Base-by-base conservation (phyloP, 352 stramenopile species). In the Pythium sp. region DNA sequence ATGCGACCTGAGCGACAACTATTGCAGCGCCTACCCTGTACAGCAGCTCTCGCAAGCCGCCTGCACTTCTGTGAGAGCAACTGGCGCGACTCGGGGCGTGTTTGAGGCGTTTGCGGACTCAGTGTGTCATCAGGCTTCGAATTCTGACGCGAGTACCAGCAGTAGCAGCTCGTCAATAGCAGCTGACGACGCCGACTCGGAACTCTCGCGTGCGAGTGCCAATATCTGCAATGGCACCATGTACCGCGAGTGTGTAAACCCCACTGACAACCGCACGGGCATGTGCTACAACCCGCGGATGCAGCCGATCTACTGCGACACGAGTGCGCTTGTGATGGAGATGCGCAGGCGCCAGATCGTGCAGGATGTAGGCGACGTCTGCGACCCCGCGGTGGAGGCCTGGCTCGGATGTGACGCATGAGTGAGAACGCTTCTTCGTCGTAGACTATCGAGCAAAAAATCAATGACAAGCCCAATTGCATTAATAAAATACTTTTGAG, bases 201-300 rank as follows among this genome's bases (percentile, higher is more conserved):
- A 56, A 9, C 62, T 70, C 6, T 73, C 73, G 1, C 32, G 30
- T 7, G 61, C n/a, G 9, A 69, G 60, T 22, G 74, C 79, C 64
- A 56, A 66, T 8, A 59, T 72, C 12, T 87, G 77, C 70, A 74
- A 82, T 47, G 79, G 79, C 1, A 79, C 66, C 3, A 58, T 84
- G 34, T 84, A 78, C 59, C 70, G 73, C n/a, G 49, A 79, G 56
- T 86, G 80, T 43, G 7, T 20, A 57, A 41, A 36, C 2, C 34
- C 72, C 28, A 12, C 58, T 2, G 62, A 22, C 26, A 67, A 57
- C 1, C 60, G 72, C 51, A 3, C 32, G 12, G 70, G 70, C 1
- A 82, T 82, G 69, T 82, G 77, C 60, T 82, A 73, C 54, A 80
- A 77, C 47, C 71, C 68, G 7, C 36, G 73, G 22, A 73, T 74